These are phyloP conservation scores for Penicillium olsonii DNA, from an alignment of 2,329 filamentous ascomycete species.

Conservation along the genomic window DNA sequence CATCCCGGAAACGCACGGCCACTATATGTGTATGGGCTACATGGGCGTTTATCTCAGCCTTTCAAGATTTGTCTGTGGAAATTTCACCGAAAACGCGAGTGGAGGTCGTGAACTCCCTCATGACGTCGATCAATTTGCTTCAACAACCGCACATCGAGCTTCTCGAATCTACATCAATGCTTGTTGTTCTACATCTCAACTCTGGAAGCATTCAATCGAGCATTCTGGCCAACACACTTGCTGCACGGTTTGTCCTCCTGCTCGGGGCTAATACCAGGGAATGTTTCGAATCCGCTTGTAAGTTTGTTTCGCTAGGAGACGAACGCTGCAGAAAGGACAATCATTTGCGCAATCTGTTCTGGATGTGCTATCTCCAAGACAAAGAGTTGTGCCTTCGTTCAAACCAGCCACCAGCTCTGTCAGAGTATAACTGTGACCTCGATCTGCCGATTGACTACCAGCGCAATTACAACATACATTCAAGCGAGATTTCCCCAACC, in stretches of 20 bases:
- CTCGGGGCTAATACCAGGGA: slow-evolving; percentile 5
- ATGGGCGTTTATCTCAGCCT: slow-evolving; percentile 6
- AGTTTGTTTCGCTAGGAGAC: not conserved
- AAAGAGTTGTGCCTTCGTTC: slow-evolving; percentile 6
- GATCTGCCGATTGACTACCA: slow-evolving; percentile 1
- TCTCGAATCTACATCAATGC: slow-evolving; percentile 3
- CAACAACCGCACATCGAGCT: slow-evolving; percentile 3
- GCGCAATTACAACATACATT: not conserved
- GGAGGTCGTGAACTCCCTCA: slow-evolving; percentile 6
- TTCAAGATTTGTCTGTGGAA: not conserved
- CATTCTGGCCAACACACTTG: slow-evolving; percentile 3
- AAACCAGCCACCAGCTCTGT: slow-evolving; percentile 6
- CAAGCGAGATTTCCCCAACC: not conserved
- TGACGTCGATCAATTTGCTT: slow-evolving; percentile 5
- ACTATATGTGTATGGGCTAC: slow-evolving; percentile 7
- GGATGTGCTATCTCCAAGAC: slow-evolving; percentile 6
- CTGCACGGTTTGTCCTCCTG: slow-evolving; percentile 4
- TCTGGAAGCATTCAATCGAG: slow-evolving; percentile 4
- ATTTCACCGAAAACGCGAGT: not conserved
- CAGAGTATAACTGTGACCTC: slow-evolving; percentile 5
- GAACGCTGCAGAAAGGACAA: not conserved
- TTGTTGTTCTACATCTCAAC: slow-evolving; percentile 3
- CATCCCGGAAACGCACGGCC: slow-evolving; percentile 1
- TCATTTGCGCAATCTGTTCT: slow-evolving; percentile 3
- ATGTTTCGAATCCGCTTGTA: not conserved